Evolutionary conservation across 495 filamentous ascomycete species (phyloP), one percentile per base, ranked within the genome.

Genomic region (Trichocladium antarcticum): DNA sequence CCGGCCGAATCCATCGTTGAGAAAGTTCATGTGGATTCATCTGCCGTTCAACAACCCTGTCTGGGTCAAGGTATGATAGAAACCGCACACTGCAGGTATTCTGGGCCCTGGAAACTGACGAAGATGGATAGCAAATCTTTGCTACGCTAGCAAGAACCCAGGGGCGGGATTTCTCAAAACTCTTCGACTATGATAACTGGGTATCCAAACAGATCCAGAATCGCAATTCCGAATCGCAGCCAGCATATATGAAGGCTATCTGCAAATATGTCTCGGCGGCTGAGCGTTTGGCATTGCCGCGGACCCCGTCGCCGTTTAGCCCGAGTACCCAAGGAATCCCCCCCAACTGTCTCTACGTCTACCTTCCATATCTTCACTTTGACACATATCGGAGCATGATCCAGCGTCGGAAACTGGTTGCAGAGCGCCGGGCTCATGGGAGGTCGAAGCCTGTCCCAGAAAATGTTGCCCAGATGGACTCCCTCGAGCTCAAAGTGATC

Each of bases 11-110:
- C 59, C 66, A 7, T 48, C 53, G 5, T 56, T 53, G 54, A 64
- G 63, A 11, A 73, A 79, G 56, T 72, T 83, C 31, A 70, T 77
- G 45, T 85, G 81, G 81, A 75, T 83, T 32, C 81, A 85, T 56
- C 60, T 82, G 22, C 80, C 80, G 0, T 84, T 75, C 50, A 84
- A 76, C 4, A 79, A 83, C 59, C 74, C 81, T 2, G 70, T 73
- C 6, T 85, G 81, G 81, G 81, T 83, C 11, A 77, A 75, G 57
- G 72, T 74, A 57, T 46, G 20, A n/a, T n/a, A n/a, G n/a, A n/a
- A n/a, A n/a, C n/a, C n/a, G n/a, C n/a, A n/a, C n/a, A n/a, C n/a
- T n/a, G n/a, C n/a, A n/a, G 6, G 1, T n/a, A 14, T 42, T 15
- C 12, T 16, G 2, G 50, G 5, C 53, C 54, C 4, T 57, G 53